These are phyloP conservation scores for Monosporozyma servazzii DNA, from an alignment of 805 yeast species.

Conservation along the genomic window DNA sequence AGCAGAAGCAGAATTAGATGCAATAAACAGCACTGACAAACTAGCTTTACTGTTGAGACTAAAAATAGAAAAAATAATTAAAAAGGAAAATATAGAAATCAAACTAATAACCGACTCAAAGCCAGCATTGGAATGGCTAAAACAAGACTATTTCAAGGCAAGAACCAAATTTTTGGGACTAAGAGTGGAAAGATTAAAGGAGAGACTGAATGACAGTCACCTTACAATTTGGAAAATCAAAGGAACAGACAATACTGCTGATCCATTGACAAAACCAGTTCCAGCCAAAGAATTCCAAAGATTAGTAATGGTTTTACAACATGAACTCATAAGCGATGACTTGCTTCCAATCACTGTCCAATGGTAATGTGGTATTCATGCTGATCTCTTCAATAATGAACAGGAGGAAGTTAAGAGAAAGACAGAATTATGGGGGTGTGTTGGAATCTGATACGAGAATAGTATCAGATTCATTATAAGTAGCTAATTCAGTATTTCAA, in stretches of 20 bases:
- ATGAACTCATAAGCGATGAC: neutral
- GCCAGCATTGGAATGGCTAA: neutral
- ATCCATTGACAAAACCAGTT: neutral
- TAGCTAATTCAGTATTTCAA: too few relatives aligned
- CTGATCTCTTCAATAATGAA: too few relatives aligned
- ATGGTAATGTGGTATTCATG: neutral
- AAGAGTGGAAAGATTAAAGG: neutral
- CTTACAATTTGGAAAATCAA: neutral
- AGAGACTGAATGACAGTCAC: neutral
- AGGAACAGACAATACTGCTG: neutral
- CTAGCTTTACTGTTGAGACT: neutral
- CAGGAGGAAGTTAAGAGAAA: too few relatives aligned
- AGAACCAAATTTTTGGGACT: neutral
- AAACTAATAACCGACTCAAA: neutral
- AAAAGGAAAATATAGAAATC: neutral
- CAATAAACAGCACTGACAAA: neutral
- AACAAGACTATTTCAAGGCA: neutral
- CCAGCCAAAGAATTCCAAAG: neutral
- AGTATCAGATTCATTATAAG: too few relatives aligned
- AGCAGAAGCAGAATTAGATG: conserved; percentile 1
- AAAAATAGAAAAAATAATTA: neutral
- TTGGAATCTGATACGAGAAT: too few relatives aligned
- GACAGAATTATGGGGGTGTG: too few relatives aligned
- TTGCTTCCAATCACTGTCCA: neutral
- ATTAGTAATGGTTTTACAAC: neutral